Evolutionary conservation across 306 rosid species (phyloP).

Genomic region (Abrus pulchellus): DNA sequence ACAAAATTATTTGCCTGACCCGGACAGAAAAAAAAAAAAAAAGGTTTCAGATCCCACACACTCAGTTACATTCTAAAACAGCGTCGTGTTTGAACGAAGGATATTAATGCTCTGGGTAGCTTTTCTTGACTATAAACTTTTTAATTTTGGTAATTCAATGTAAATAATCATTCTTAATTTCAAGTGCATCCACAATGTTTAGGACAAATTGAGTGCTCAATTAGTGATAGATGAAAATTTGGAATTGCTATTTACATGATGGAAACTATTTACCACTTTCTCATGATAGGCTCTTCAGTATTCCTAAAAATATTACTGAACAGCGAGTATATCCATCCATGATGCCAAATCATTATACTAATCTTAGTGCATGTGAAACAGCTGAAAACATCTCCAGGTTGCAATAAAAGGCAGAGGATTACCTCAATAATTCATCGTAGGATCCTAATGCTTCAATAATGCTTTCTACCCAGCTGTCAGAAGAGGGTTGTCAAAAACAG

Average conservation of each 20-base stretch:
- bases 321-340: slow-evolving; percentile 30
- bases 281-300: slow-evolving; percentile 47
- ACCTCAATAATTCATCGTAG: slow-evolving; percentile 57
- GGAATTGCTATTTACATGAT: slow-evolving; percentile 48
- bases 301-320: slow-evolving; percentile 37
- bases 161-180: neutral
- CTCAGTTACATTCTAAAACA: neutral
- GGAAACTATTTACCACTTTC: slow-evolving; percentile 33
- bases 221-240: neutral
- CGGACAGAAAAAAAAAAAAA: neutral
- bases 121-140: neutral
- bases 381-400: slow-evolving; percentile 31
- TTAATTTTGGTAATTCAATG: neutral
- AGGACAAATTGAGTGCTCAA: slow-evolving; percentile 41
- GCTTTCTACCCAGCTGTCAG: slow-evolving; percentile 91
- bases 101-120: neutral
- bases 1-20: neutral
- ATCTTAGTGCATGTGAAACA: slow-evolving; percentile 37
- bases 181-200: neutral
- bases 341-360: slow-evolving; percentile 18
- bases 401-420: slow-evolving; percentile 40
- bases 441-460: slow-evolving; percentile 80
- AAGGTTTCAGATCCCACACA: neutral
- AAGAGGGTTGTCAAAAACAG: slow-evolving; percentile 20
- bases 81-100: neutral